Base-by-base conservation (phyloP, 495 filamentous ascomycete genomes). In the Lasiosphaeria ovina region DNA sequence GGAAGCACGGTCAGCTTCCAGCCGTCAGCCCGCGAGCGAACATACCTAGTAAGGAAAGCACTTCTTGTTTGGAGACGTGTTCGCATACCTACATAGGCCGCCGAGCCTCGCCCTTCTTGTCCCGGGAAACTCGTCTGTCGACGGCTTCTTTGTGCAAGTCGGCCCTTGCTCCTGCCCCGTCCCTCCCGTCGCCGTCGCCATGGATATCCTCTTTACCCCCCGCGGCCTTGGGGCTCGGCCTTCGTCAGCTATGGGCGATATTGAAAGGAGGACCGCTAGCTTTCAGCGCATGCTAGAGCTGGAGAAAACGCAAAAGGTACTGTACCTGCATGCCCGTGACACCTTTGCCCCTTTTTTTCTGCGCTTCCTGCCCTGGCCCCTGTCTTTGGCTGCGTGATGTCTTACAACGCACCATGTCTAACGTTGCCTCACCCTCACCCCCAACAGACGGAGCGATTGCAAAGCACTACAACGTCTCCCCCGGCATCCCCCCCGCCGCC, bases 251-350 rank as follows among this genome's bases (percentile, higher is more conserved):
- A 65, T 68, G 69, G 67, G 65, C 36, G 64, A 71, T 42, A 54
- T 68, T 7, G 61, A 67, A 51, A 59, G 36, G 12, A 58, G 75
- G 63, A 65, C 73, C 62, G 72, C 69, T 64, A 79, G 73, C 61
- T 77, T 82, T 50, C 72, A 78, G 59, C 69, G 68, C 35, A 79
- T 83, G 80, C 66, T 81, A 52, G 79, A 82, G 63, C 68, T 82
- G 57, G 81, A 82, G 64, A 77, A 77, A 60, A 73, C 70, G 68
- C 72, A 74, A 70, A 81, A 82, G 79, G 81, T 82, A 74, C 49
- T 14, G 31, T 33, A 44, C 51, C 55, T 0, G 24, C 24, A 24
- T 24, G 24, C 24, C 24, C 24, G 24, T 24, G 24, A 24, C 24
- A 24, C 24, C 24, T 24, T 24, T 24, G 55, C 54, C 48, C 58